A percentile compares a stretch with the other conserved stretches of the same genome.
These are phyloP conservation scores for Colletotrichum sp. DNA, from an alignment of 2,329 filamentous ascomycete genomes.

Conservation along the genomic window DNA sequence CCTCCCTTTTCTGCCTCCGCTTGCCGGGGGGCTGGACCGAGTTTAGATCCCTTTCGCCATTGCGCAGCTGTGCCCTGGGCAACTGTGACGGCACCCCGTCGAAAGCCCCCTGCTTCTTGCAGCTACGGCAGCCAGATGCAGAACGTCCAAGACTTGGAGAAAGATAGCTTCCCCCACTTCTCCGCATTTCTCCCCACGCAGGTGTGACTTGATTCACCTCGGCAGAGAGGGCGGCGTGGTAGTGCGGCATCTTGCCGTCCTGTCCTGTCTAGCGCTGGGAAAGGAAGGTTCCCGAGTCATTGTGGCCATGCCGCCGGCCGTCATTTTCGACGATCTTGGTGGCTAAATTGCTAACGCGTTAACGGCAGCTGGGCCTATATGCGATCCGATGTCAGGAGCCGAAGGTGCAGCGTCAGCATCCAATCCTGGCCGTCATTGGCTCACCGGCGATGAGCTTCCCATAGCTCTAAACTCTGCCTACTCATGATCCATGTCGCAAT, in stretches of 20 bases:
- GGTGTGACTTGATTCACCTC: conserved; percentile 3
- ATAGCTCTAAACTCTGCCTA: neutral
- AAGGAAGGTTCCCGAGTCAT: neutral
- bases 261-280: neutral
- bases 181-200: conserved; percentile 18
- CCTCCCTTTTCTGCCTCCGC: neutral
- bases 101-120: neutral
- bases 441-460: neutral
- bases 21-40: conserved; percentile 3
- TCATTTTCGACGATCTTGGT: neutral
- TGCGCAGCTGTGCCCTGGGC: conserved; percentile 7
- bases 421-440: neutral
- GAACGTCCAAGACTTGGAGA: conserved; percentile 12
- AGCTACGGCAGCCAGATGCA: neutral
- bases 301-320: neutral
- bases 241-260: conserved; percentile 11
- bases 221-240: neutral
- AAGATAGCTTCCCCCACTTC: conserved; percentile 15
- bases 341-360: neutral
- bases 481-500: conserved; percentile 7
- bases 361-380: neutral
- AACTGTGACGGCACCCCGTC: neutral
- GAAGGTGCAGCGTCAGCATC: neutral
- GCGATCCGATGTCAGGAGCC: conserved; percentile 13
- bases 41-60: conserved; percentile 7